Evolutionary conservation across 306 rosid species (phyloP).

Genomic region (Datisca glomerata): DNA sequence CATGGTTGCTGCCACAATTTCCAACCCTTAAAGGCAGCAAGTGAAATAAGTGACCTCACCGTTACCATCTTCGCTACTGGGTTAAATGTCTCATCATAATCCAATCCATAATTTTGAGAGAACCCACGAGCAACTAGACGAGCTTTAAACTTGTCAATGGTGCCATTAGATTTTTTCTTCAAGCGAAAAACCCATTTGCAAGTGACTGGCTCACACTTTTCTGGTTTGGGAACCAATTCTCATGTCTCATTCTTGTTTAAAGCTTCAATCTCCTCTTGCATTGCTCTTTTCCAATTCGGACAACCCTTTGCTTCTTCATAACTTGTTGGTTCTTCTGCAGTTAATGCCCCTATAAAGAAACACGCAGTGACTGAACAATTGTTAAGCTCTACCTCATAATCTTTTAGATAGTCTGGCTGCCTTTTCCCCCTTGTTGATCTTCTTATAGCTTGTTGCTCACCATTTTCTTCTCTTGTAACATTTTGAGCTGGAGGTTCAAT

Average conservation of each 20-base stretch:
- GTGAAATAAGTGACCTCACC: neutral
- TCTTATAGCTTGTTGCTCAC: neutral
- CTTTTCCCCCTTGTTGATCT: neutral
- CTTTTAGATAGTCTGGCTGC: neutral
- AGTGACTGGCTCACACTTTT: neutral
- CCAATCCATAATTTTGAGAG: neutral
- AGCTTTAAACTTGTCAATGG: neutral
- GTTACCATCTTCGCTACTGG: conserved; percentile 3
- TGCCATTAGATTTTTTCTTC: neutral
- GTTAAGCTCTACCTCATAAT: conserved; percentile 1
- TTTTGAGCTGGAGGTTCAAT: neutral
- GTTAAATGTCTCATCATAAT: conserved; percentile 1
- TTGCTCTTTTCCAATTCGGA: neutral
- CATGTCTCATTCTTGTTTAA: conserved; percentile 1
- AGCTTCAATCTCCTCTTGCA: conserved; percentile 2
- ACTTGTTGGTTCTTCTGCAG: neutral
- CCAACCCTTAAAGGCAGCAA: neutral
- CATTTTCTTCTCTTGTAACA: neutral
- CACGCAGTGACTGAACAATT: neutral
- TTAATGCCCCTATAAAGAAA: neutral
- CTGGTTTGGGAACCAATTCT: conserved; percentile 3
- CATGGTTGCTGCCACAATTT: conserved; percentile 1
- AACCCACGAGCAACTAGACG: neutral
- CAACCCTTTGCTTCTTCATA: neutral
- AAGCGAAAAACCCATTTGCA: neutral